A percentile compares a stretch with the other conserved stretches of the same genome.
Evolutionary conservation across 2,329 filamentous ascomycete genomes (phyloP).

Genomic region (Emmonsiellopsis sp.): DNA sequence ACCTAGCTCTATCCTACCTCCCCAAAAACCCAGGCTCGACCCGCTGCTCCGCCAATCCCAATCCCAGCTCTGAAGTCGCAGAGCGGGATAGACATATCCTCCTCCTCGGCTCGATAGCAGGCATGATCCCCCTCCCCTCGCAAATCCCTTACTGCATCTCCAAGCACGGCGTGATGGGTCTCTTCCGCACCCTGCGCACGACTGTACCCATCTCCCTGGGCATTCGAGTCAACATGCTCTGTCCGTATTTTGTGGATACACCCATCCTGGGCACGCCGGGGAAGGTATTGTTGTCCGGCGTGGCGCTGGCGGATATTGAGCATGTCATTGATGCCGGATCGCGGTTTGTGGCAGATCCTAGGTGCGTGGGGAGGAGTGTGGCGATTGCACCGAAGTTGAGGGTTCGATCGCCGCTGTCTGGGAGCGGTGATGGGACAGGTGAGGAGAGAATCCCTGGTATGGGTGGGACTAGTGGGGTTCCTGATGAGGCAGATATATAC

Average conservation of each 20-base stretch:
- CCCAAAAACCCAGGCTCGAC: slow-evolving; percentile 40
- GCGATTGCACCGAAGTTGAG: slow-evolving; percentile 49
- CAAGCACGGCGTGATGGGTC: slow-evolving; percentile 58
- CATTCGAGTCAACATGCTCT: slow-evolving; percentile 57
- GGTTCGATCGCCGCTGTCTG: slow-evolving; percentile 21
- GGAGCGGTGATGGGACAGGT: not conserved
- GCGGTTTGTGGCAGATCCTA: slow-evolving; percentile 50
- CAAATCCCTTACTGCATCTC: slow-evolving; percentile 49
- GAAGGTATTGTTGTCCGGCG: slow-evolving; percentile 48
- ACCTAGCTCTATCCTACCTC: slow-evolving; percentile 55
- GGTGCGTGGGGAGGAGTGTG: slow-evolving; percentile 49
- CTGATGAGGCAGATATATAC: slow-evolving; percentile 12
- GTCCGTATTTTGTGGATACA: slow-evolving; percentile 58
- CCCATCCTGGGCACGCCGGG: slow-evolving; percentile 45
- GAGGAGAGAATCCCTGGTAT: slow-evolving; percentile 1
- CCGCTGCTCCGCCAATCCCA: slow-evolving; percentile 21
- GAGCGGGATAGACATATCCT: slow-evolving; percentile 52
- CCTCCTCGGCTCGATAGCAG: slow-evolving; percentile 55
- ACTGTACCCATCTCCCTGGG: slow-evolving; percentile 40
- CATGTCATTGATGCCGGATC: slow-evolving; percentile 59
- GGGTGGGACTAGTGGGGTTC: slow-evolving; percentile 11
- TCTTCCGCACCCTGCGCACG: slow-evolving; percentile 52
- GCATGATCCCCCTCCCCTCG: slow-evolving; percentile 33
- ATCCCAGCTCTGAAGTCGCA: slow-evolving; percentile 16
- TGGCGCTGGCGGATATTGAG: slow-evolving; percentile 42